Conservation (phyloP, 148 eudicot species). For the Oxyria digyna region DNA sequence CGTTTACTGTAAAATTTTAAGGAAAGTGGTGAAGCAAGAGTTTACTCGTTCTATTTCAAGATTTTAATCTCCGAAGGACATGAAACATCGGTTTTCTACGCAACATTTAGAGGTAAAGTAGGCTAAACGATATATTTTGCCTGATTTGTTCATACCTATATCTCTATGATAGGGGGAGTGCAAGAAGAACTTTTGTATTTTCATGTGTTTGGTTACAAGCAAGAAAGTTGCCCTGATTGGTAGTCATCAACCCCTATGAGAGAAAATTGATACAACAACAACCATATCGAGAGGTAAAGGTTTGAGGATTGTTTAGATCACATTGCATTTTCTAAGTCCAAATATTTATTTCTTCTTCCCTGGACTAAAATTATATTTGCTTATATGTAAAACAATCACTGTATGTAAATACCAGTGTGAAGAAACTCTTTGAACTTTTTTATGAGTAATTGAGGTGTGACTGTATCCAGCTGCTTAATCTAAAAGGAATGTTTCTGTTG, state of each 20-base stretch:
- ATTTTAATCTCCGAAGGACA: neutral
- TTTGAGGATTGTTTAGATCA: neutral
- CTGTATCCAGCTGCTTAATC: neutral
- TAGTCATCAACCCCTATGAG: conserved; percentile 44
- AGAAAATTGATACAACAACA: conserved; percentile 63
- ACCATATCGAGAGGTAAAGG: conserved; percentile 33
- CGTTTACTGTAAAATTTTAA: too few relatives aligned
- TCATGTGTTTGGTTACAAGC: conserved; percentile 58
- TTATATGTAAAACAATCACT: neutral
- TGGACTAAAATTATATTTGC: neutral
- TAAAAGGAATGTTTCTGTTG: neutral
- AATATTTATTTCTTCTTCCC: neutral
- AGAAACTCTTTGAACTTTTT: neutral
- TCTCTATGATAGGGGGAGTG: neutral
- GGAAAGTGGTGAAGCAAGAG: too few relatives aligned
- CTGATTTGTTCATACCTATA: neutral
- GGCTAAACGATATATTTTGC: neutral
- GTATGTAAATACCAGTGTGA: neutral
- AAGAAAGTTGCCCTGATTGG: conserved; percentile 92
- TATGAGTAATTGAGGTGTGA: neutral
- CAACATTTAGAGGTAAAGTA: neutral
- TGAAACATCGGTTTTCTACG: neutral
- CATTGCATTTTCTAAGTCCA: neutral
- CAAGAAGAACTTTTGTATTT: neutral
- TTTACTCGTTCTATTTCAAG: neutral